Conservation (phyloP, 257 asterid species). For the Solanum etuberosum region DNA sequence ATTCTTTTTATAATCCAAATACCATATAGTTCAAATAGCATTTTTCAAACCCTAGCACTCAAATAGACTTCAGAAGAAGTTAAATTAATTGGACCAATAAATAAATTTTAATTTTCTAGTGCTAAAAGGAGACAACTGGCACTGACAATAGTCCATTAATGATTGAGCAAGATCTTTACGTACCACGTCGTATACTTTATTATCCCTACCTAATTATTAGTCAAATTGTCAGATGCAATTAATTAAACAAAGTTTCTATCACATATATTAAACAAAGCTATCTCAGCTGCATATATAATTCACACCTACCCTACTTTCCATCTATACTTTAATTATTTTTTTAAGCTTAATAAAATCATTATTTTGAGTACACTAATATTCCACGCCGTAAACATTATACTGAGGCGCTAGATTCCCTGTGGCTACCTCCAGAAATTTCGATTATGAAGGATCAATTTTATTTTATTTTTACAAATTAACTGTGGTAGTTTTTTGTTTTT, state of each 20-base stretch:
- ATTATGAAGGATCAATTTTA: not conserved
- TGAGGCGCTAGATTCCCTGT: not conserved
- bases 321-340: not conserved
- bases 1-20: not conserved
- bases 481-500: not conserved
- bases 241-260: not conserved
- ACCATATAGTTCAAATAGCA: not conserved
- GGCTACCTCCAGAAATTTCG: not conserved
- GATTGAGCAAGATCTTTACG: not conserved
- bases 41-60: not conserved
- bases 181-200: not conserved
- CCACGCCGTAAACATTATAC: not conserved
- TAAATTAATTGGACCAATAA: not conserved
- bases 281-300: not conserved
- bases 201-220: not conserved
- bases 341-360: not conserved
- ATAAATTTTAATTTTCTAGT: not conserved
- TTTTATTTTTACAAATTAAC: not conserved
- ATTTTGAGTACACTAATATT: not conserved
- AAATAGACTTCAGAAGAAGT: not conserved
- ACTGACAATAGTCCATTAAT: not conserved
- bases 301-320: not conserved
- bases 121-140: not conserved
- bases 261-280: not conserved
- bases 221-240: not conserved